Percentiles rank a stretch among this genome's conserved stretches.
Conservation (phyloP, 352 stramenopile species). For the Lagenidium giganteum region DNA sequence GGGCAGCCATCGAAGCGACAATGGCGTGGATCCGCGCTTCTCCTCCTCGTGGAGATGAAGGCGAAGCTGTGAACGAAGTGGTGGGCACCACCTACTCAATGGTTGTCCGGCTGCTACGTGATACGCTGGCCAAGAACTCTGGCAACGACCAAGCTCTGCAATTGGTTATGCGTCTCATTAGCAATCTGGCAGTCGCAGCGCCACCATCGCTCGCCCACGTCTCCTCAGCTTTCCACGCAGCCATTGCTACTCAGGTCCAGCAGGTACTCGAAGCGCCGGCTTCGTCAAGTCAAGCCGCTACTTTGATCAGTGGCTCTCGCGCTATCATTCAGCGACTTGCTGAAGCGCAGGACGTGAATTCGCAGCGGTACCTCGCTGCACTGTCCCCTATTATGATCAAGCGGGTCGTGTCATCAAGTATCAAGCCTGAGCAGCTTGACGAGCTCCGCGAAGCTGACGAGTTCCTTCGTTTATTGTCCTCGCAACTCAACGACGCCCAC, state of each 20-base stretch:
- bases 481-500: slow-evolving; percentile 40
- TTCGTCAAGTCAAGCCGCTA: background rate
- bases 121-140: background rate
- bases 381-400: slow-evolving; percentile 34
- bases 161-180: slow-evolving; percentile 9
- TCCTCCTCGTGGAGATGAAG: slow-evolving; percentile 9
- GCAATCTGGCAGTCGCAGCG: slow-evolving; percentile 2
- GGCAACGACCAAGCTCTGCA: slow-evolving; percentile 5
- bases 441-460: slow-evolving; percentile 33
- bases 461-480: slow-evolving; percentile 38
- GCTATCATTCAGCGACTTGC: slow-evolving; percentile 10
- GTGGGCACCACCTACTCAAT: slow-evolving; percentile 7
- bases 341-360: slow-evolving; percentile 13
- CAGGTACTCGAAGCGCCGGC: background rate
- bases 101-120: slow-evolving; percentile 6
- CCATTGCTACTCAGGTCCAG: background rate
- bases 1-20: slow-evolving; percentile 12
- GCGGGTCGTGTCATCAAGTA: slow-evolving; percentile 11
- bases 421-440: no score
- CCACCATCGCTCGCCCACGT: slow-evolving; percentile 8
- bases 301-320: slow-evolving; percentile 3
- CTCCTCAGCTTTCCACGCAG: slow-evolving; percentile 3
- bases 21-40: slow-evolving; percentile 3
- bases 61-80: slow-evolving; percentile 12
- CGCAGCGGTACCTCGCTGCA: slow-evolving; percentile 37